Evolutionary conservation across 768 basidiomycete species (phyloP).

Genomic region (Dendrothele bispora): DNA sequence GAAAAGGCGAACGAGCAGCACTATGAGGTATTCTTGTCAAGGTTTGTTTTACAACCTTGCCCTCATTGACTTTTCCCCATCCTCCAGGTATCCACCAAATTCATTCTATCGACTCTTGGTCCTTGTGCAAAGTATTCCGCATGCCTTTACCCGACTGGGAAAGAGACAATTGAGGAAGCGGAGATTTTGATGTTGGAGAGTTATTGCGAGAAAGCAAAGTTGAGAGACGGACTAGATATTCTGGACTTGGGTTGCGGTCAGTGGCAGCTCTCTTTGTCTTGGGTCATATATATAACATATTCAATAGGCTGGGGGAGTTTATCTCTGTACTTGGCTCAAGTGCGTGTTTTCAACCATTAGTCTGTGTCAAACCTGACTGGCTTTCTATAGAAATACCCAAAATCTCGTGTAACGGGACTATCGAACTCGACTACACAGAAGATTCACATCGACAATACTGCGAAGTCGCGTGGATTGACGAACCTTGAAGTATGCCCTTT

Average conservation of each 20-base stretch:
- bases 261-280: slow-evolving; percentile 12
- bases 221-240: slow-evolving; percentile 61
- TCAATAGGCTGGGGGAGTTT: slow-evolving; percentile 68
- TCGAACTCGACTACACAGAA: slow-evolving; percentile 74
- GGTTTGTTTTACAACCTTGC: too few species aligned
- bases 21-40: slow-evolving; percentile 52
- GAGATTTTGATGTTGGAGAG: slow-evolving; percentile 65
- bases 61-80: too few species aligned
- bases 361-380: not conserved
- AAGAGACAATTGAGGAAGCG: slow-evolving; percentile 60
- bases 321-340: slow-evolving; percentile 63
- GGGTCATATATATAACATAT: not conserved
- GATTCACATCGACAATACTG: slow-evolving; percentile 53
- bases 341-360: slow-evolving; percentile 16
- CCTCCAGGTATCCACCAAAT: slow-evolving; percentile 57
- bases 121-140: slow-evolving; percentile 68
- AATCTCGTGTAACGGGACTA: slow-evolving; percentile 57
- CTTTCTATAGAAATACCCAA: slow-evolving; percentile 60
- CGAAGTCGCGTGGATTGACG: slow-evolving; percentile 45
- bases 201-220: slow-evolving; percentile 63
- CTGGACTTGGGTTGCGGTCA: slow-evolving; percentile 69
- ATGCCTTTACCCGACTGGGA: slow-evolving; percentile 62
- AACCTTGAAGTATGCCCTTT: slow-evolving; percentile 47
- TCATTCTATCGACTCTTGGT: slow-evolving; percentile 66
- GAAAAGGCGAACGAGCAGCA: slow-evolving; percentile 76